Conservation (phyloP, 176 grass and related monocot genomes). For the Rhipidocladum racemiflorum region DNA sequence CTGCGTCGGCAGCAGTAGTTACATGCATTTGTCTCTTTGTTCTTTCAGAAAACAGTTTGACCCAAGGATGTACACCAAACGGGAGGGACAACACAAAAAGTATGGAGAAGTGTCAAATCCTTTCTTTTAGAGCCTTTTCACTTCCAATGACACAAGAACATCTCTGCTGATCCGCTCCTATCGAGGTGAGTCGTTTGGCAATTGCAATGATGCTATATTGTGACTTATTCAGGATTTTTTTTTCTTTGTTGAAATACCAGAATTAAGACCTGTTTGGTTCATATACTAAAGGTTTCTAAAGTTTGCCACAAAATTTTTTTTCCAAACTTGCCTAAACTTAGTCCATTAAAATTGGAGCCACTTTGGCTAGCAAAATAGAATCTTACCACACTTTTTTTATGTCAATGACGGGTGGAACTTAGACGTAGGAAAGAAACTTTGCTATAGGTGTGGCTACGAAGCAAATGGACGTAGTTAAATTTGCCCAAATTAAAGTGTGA, state of each 20-base stretch:
- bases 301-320: too few relatives aligned
- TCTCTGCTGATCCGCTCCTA: neutral
- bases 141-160: slow-evolving; percentile 8
- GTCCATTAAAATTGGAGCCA: too few relatives aligned
- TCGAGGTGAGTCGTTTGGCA: slow-evolving; percentile 7
- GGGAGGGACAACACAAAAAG: neutral
- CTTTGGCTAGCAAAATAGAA: too few relatives aligned
- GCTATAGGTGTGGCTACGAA: too few relatives aligned
- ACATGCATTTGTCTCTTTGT: neutral
- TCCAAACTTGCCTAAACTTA: too few relatives aligned
- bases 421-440: too few relatives aligned
- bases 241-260: neutral
- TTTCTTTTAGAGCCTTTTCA: slow-evolving; percentile 9
- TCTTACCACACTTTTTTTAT: too few relatives aligned
- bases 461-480: too few relatives aligned
- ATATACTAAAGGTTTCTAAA: too few relatives aligned
- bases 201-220: neutral
- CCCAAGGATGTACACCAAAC: slow-evolving; percentile 4
- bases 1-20: neutral
- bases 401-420: too few relatives aligned
- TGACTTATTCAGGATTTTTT: neutral
- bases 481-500: too few relatives aligned
- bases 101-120: neutral
- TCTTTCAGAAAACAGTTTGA: slow-evolving; percentile 38
- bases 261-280: too few relatives aligned